A percentile compares a stretch with the other conserved stretches of the same genome.
These are phyloP conservation scores for Paecilomyces niveus DNA, from an alignment of 2,329 filamentous ascomycete genomes.

Conservation along the genomic window DNA sequence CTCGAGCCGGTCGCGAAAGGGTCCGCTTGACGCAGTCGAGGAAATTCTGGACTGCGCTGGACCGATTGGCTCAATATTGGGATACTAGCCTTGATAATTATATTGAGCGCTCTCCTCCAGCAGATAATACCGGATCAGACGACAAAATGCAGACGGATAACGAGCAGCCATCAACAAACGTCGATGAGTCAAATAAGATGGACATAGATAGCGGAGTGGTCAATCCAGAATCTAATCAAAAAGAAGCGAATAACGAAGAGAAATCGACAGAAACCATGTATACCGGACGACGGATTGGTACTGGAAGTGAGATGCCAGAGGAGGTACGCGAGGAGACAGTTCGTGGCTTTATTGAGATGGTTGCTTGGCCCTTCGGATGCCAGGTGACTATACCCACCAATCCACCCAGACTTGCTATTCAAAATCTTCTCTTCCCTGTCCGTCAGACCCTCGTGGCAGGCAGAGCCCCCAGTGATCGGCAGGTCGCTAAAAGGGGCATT, in stretches of 20 bases:
- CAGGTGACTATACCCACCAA: slow-evolving; percentile 42
- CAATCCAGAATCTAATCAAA: slow-evolving; percentile 4
- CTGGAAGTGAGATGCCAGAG: slow-evolving; percentile 53
- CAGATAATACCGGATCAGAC: slow-evolving; percentile 6
- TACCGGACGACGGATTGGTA: slow-evolving; percentile 51
- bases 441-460: slow-evolving; percentile 50
- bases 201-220: slow-evolving; percentile 5
- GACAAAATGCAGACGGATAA: slow-evolving; percentile 12
- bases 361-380: slow-evolving; percentile 52
- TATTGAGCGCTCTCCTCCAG: slow-evolving; percentile 31
- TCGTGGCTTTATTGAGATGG: slow-evolving; percentile 50
- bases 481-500: slow-evolving; percentile 46
- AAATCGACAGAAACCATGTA: slow-evolving; percentile 34
- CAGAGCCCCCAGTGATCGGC: slow-evolving; percentile 46
- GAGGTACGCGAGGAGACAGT: slow-evolving; percentile 50
- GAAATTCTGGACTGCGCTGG: slow-evolving; percentile 54
- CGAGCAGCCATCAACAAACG: slow-evolving; percentile 13
- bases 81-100: slow-evolving; percentile 54
- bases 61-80: slow-evolving; percentile 57
- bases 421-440: slow-evolving; percentile 49
- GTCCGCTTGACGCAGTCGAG: slow-evolving; percentile 50
- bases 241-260: not conserved
- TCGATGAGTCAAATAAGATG: slow-evolving; percentile 8
- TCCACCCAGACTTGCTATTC: slow-evolving; percentile 42
- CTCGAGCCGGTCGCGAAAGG: slow-evolving; percentile 37